Conservation (phyloP, 176 grass and related monocot species). For the Elymus sibiricus region DNA sequence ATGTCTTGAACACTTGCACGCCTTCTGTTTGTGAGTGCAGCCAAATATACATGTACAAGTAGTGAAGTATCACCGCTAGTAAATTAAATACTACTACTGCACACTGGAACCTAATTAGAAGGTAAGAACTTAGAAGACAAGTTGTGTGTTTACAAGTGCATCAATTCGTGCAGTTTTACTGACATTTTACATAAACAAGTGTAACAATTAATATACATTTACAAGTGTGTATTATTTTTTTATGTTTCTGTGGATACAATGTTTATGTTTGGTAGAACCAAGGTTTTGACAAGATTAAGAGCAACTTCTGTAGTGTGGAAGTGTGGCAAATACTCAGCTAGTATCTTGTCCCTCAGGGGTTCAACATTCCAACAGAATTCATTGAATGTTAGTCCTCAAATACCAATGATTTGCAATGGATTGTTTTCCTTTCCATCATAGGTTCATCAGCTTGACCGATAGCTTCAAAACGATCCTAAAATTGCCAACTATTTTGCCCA, state of each 20-base stretch:
- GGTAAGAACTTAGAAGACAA: too few species aligned
- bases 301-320: background rate
- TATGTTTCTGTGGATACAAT: background rate
- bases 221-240: too few species aligned
- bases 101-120: background rate
- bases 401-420: background rate
- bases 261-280: background rate
- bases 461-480: background rate
- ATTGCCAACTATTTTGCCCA: too few species aligned
- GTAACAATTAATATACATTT: too few species aligned
- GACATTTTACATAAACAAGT: background rate
- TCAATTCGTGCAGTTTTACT: background rate
- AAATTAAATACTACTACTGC: background rate
- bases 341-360: background rate
- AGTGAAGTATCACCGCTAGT: background rate
- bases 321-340: too few species aligned
- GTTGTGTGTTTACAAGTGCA: background rate
- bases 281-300: background rate
- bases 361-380: background rate
- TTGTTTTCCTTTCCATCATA: background rate
- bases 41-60: background rate
- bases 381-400: background rate
- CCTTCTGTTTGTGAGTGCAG: background rate
- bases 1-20: background rate
- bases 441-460: background rate